Base-by-base conservation (phyloP, 192 early-diverging fungal species). In the Podila epigama region DNA sequence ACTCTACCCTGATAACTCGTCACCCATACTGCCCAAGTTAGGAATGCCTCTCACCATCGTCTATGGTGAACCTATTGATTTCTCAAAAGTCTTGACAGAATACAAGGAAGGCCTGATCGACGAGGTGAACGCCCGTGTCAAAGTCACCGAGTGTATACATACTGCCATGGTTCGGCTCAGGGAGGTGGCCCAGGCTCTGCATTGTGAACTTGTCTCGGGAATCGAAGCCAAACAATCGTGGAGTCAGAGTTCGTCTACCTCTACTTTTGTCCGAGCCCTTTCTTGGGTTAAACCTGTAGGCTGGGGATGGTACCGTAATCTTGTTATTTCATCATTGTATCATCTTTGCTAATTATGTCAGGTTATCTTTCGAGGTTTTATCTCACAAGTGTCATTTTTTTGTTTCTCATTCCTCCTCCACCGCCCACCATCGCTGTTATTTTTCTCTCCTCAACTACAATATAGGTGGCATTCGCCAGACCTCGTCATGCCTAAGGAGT, bases 11-110 rank as follows among this genome's bases (percentile, higher is more conserved):
- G 73, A 82, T 18, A 84, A 79, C 22, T 50, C 41, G 5, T 68
- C 66, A 28, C 88, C 85, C 2, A 72, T 87, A 51, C 81, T 83
- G n/a, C 85, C 85, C 32, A 75, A 70, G 12, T 63, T 91, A 11
- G 81, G 82, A 33, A 78, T 89, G 80, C 75, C 81, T 0, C 31
- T 92, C n/a, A 80, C 82, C 9, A 63, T 96, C 18, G 79, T 82
- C 1, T 87, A 90, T 70, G 95, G 95, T 31, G 84, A 93, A 29
- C 86, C 89, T 0, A 85, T 96, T 7, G 91, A 94, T 58, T 91
- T 92, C 70, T 65, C 79, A 29, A 77, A 77, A 51, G 79, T 88
- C 29, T 63, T 91, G 52, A 63, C 77, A 13, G 79, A 82, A 36
- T 92, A 88, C 65, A 75, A 83, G 66, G 70, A 78, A 28, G 81